Evolutionary conservation across 192 early-diverging fungal species (phyloP).

Genomic region (Podila clonocystis): DNA sequence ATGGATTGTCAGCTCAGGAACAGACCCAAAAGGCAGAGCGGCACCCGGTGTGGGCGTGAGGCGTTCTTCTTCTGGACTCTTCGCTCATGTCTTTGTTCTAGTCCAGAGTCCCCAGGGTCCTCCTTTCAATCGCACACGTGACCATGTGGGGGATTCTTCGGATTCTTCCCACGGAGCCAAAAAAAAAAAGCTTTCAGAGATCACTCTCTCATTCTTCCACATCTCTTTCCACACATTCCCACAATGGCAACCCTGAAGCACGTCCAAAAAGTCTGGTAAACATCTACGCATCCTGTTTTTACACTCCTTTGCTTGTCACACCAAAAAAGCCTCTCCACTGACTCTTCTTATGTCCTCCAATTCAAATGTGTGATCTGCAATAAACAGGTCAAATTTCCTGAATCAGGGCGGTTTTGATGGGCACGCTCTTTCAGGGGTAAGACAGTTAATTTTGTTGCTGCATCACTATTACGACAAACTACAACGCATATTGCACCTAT

Average conservation of each 20-base stretch:
- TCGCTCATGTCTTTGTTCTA: too few relatives aligned
- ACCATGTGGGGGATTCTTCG: background rate
- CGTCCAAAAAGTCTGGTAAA: slow-evolving; percentile 37
- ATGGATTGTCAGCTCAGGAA: too few relatives aligned
- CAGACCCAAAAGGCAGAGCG: too few relatives aligned
- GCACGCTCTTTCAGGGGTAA: slow-evolving; percentile 42
- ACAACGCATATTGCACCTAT: too few relatives aligned
- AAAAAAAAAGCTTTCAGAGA: background rate
- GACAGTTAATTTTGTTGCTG: background rate
- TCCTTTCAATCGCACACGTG: background rate
- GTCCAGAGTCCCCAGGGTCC: too few relatives aligned
- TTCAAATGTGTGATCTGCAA: background rate
- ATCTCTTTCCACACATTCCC: background rate
- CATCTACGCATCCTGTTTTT: background rate
- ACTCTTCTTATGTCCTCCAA: background rate
- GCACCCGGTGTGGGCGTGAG: too few relatives aligned
- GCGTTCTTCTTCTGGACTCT: too few relatives aligned
- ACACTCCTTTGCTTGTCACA: too few relatives aligned
- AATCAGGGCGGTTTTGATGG: slow-evolving; percentile 36
- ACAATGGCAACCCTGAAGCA: slow-evolving; percentile 37
- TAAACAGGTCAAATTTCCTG: slow-evolving; percentile 31
- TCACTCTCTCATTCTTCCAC: slow-evolving; percentile 4
- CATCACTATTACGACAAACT: too few relatives aligned
- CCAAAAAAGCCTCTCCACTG: too few relatives aligned
- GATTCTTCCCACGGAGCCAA: background rate